Evolutionary conservation across 768 basidiomycete genomes (phyloP), one percentile per base, ranked within the genome.

Genomic region (Chalciporus piperatus): DNA sequence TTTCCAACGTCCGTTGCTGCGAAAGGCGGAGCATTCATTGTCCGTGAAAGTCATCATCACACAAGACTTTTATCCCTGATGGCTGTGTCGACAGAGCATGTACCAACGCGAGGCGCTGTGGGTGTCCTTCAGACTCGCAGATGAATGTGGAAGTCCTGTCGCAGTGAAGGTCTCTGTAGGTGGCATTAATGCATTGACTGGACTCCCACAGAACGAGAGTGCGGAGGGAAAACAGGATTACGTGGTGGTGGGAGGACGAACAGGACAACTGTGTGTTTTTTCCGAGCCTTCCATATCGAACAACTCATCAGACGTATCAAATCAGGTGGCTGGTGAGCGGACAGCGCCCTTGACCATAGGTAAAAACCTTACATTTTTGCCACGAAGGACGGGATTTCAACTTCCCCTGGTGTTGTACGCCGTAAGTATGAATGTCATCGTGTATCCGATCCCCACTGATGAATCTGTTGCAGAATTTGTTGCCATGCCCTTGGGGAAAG

Each of bases 31-130:
- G 46, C 56, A 20, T 64, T 65, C 45, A 51, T 67, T 16, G 67
- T 67, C 28, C 25, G 62, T 30, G 3, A 3, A 30, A 30, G 6
- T 7, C 11, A 30, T 11, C 11, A 7, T 30, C 11, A 5, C 28
- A 22, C 2, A 22, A 8, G 28, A 5, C 28, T 30, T 11, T 30
- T 30, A 11, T 7, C 28, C n/a, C 1, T 8, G 11, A 30, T 7
- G 28, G 6, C 11, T 7, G 8, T 8, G 11, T 30, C 6, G 28
- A 30, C 22, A 63, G 62, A 50, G 55, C 37, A 64, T 64, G 64
- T 61, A 63, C 45, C 59, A 67, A 51, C 59, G 64, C 5, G 63
- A 69, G 51, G 67, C 66, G 0, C 61, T 67, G 63, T 66, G 67
- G 66, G 64, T 69, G 45, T 58, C 51, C 8, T 69, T 67, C 42